A percentile compares a stretch with the other conserved stretches of the same genome.
Evolutionary conservation across 2,329 filamentous ascomycete genomes (phyloP).

Genomic region (Fusarium caatingaense): DNA sequence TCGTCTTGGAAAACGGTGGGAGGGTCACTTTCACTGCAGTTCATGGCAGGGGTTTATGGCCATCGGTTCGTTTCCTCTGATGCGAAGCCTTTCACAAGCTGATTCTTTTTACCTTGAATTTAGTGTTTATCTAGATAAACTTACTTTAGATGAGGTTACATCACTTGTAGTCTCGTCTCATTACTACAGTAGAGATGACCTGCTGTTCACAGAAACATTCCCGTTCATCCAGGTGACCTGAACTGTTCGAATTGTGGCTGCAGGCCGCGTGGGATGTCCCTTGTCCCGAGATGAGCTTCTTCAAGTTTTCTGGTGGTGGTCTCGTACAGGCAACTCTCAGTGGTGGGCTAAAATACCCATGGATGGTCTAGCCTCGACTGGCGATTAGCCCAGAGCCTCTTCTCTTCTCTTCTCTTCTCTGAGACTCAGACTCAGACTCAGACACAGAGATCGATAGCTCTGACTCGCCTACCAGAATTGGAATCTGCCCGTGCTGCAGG

Average conservation of each 20-base stretch:
- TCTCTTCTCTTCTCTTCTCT: neutral
- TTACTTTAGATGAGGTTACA: neutral
- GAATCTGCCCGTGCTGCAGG: conserved; percentile 5
- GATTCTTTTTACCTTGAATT: neutral
- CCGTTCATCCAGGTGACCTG: conserved; percentile 2
- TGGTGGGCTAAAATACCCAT: conserved; percentile 26
- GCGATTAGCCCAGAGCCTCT: neutral
- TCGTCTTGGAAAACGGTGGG: conserved; percentile 14
- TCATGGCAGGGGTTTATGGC: conserved; percentile 15
- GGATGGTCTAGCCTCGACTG: conserved; percentile 19
- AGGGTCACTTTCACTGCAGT: conserved; percentile 2
- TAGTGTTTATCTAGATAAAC: neutral
- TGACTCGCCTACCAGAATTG: conserved; percentile 24
- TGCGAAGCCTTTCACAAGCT: conserved; percentile 19
- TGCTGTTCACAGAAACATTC: neutral
- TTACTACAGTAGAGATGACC: neutral
- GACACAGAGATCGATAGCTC: conserved; percentile 9
- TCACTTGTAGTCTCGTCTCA: neutral
- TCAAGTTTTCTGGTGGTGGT: neutral
- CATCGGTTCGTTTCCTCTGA: conserved; percentile 13
- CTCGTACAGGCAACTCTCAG: conserved; percentile 8
- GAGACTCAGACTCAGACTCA: neutral
- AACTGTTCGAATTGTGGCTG: conserved; percentile 1
- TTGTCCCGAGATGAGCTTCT: conserved; percentile 27
- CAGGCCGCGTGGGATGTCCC: conserved; percentile 21